These are phyloP conservation scores for Cyclotella atomus DNA, from an alignment of 108 stramenopile genomes.

Conservation along the genomic window DNA sequence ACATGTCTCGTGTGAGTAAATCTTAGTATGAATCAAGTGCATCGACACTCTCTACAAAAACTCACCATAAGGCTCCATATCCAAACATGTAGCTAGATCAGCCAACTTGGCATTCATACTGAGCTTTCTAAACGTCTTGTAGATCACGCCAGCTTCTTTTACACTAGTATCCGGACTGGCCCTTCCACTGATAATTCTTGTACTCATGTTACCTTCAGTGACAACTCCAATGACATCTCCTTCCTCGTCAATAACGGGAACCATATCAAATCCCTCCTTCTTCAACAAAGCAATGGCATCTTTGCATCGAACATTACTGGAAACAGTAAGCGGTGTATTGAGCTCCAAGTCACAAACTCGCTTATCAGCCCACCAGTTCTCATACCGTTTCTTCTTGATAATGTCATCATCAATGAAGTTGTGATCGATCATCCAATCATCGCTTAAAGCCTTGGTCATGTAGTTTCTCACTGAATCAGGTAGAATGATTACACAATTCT, in stretches of 20 bases:
- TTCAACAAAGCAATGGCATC: constrained; percentile 88
- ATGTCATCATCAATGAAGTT: constrained; percentile 83
- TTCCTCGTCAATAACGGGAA: constrained; percentile 85
- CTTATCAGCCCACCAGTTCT: constrained; percentile 76
- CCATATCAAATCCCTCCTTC: constrained; percentile 93
- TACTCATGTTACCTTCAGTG: constrained; percentile 90
- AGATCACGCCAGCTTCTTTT: constrained; percentile 83
- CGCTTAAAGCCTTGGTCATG: constrained; percentile 94
- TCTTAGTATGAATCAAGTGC: background rate
- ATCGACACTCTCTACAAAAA: background rate
- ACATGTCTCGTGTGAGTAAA: background rate
- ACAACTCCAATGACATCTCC: constrained; percentile 91
- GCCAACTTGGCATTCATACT: constrained; percentile 72
- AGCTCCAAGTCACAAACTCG: constrained; percentile 83
- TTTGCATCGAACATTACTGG: constrained; percentile 77
- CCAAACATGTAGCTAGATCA: constrained; percentile 85
- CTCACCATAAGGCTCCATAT: constrained; percentile 85
- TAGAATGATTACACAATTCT: constrained; percentile 84
- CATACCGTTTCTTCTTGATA: constrained; percentile 63
- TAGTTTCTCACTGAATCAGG: constrained; percentile 94
- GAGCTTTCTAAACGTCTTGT: constrained; percentile 88
- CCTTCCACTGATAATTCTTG: constrained; percentile 66
- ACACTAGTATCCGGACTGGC: constrained; percentile 74
- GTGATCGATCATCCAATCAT: constrained; percentile 95
- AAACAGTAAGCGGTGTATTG: constrained; percentile 89